Conservation (phyloP, 768 basidiomycete species). For the Boletus insuetus region DNA sequence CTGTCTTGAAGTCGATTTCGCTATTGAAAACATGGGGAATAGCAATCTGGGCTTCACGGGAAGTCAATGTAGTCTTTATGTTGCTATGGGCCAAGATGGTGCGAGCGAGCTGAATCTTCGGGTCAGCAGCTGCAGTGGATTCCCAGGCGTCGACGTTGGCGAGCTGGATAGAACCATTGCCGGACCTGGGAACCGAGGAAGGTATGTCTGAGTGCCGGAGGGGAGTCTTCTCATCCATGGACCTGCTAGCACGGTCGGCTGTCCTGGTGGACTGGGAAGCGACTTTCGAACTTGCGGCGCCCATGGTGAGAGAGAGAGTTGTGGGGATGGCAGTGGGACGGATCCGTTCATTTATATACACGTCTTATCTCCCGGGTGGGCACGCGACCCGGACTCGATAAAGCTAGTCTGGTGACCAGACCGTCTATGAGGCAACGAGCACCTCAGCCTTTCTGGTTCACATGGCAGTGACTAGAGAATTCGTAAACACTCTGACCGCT, state of each 20-base stretch:
- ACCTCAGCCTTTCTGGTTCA: not conserved
- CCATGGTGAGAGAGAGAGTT: slow-evolving; percentile 20
- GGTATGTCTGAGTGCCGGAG: not conserved
- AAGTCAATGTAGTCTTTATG: slow-evolving; percentile 59
- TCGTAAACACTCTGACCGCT: too few species aligned
- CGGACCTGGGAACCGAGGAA: slow-evolving; percentile 37
- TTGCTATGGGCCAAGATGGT: slow-evolving; percentile 71
- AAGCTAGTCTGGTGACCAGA: not conserved
- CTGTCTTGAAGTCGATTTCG: slow-evolving; percentile 75
- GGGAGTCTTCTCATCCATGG: slow-evolving; percentile 27
- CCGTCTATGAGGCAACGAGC: not conserved
- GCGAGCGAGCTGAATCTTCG: slow-evolving; percentile 72
- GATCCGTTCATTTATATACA: slow-evolving; percentile 25
- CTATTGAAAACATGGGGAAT: slow-evolving; percentile 84
- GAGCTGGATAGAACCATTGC: slow-evolving; percentile 59
- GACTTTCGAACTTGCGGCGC: slow-evolving; percentile 24
- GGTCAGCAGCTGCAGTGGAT: slow-evolving; percentile 44
- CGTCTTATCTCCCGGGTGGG: slow-evolving; percentile 16
- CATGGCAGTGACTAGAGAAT: too few species aligned
- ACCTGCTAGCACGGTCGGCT: slow-evolving; percentile 20
- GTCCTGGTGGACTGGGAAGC: slow-evolving; percentile 12
- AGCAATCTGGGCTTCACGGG: slow-evolving; percentile 56
- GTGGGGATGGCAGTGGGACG: slow-evolving; percentile 11
- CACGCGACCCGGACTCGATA: slow-evolving; percentile 11
- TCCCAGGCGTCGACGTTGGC: slow-evolving; percentile 70